Evolutionary conservation across 2,329 filamentous ascomycete genomes (phyloP).

Genomic region (Colletotrichum lupini): DNA sequence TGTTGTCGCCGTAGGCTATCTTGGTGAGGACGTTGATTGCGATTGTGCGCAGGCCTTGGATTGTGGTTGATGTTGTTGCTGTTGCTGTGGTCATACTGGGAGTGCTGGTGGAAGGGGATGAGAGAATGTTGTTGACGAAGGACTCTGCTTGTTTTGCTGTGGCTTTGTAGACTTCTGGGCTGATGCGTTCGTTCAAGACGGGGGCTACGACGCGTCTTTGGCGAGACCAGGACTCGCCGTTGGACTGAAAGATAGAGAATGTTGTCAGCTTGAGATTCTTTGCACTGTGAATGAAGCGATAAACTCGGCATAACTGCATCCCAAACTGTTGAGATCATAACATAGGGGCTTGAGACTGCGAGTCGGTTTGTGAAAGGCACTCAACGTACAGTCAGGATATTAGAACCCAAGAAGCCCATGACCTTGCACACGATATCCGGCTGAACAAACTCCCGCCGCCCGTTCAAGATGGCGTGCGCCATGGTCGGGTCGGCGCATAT

Average conservation of each 20-base stretch:
- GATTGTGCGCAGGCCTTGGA: slow-evolving; percentile 45
- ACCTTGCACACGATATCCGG: slow-evolving; percentile 40
- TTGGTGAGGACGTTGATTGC: slow-evolving; percentile 51
- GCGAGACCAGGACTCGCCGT: slow-evolving; percentile 45
- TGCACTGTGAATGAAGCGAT: too few relatives aligned
- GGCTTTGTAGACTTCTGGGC: slow-evolving; percentile 47
- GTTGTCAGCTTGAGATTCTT: background rate
- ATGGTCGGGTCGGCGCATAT: slow-evolving; percentile 46
- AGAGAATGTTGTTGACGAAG: slow-evolving; percentile 44
- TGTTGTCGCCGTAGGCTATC: slow-evolving; percentile 46
- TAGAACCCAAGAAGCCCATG: slow-evolving; percentile 47
- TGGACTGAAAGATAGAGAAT: background rate
- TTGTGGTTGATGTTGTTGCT: slow-evolving; percentile 40
- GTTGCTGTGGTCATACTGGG: slow-evolving; percentile 23
- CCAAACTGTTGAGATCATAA: too few relatives aligned
- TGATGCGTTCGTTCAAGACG: slow-evolving; percentile 49
- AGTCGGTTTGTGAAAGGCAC: background rate
- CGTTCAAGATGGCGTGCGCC: slow-evolving; percentile 43
- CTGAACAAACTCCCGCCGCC: slow-evolving; percentile 48
- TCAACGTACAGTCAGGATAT: slow-evolving; percentile 45
- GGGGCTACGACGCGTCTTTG: slow-evolving; percentile 49
- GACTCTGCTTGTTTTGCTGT: slow-evolving; percentile 42
- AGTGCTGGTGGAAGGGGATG: background rate
- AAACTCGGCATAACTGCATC: too few relatives aligned
- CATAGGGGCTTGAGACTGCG: too few relatives aligned